phyloP scores from a whole-genome alignment of 2,329 filamentous ascomycete genomes.

The Diaporthe sp. region DNA sequence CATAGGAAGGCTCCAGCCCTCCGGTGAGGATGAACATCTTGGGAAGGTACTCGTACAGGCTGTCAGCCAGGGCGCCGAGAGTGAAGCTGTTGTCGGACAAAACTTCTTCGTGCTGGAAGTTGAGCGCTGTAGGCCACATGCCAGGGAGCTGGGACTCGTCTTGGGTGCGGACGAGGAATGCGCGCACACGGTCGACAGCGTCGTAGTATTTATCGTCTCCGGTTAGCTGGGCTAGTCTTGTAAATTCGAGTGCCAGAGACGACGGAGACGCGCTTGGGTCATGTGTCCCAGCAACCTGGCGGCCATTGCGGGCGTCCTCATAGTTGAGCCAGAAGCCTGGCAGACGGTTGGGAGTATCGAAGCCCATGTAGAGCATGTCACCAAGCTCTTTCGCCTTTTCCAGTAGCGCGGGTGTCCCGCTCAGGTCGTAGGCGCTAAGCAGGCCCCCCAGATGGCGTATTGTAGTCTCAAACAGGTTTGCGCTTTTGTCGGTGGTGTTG shows the following conservation, averaged over 20 bases:
- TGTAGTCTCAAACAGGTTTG: conserved; percentile 89
- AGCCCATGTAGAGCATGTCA: conserved; percentile 79
- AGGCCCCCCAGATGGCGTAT: conserved; percentile 93
- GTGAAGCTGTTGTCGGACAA: conserved; percentile 59
- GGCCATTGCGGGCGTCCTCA: conserved; percentile 52
- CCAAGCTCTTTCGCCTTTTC: conserved; percentile 85
- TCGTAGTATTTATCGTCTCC: conserved; percentile 80
- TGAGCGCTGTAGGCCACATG: conserved; percentile 79
- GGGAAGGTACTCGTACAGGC: conserved; percentile 71
- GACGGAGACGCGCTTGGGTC: conserved; percentile 60
- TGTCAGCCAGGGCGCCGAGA: conserved; percentile 68
- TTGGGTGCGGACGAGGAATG: conserved; percentile 78
- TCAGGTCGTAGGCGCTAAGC: conserved; percentile 88
- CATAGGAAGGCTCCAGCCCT: conserved; percentile 72
- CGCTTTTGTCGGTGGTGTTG: conserved; percentile 72
- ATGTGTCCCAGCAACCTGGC: conserved; percentile 51
- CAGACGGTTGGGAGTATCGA: conserved; percentile 61
- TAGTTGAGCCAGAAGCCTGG: conserved; percentile 71
- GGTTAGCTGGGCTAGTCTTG: conserved; percentile 77
- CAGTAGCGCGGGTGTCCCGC: conserved; percentile 77
- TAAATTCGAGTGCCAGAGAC: conserved; percentile 79
- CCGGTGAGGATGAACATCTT: conserved; percentile 77
- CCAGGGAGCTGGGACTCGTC: conserved; percentile 79
- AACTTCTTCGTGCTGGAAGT: conserved; percentile 66
- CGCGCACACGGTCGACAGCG: conserved; percentile 71